Evolutionary conservation across 495 filamentous ascomycete species (phyloP), one percentile per base, ranked within the genome.

Genomic region (Talaromyces trachyspermus): DNA sequence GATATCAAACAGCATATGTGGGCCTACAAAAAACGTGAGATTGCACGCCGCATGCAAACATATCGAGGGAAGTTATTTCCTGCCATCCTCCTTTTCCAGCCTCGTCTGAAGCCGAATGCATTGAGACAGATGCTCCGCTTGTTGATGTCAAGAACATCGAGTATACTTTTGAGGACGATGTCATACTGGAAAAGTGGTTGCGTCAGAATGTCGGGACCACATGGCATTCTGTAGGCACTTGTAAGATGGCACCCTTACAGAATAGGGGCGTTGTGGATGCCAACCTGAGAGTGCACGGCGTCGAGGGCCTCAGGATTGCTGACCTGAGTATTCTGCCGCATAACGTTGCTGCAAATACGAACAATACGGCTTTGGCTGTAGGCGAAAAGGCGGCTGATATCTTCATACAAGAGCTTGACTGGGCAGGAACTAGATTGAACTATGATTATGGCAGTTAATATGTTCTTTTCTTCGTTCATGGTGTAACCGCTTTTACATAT

Each of bases 311-410:
- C 42, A 58, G 76, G 0, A 75, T 84, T 2, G 75, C 77, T 0
- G 78, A 76, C 51, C 72, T 77, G 0, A 60, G 69, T 23, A 54
- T 81, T 19, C 71, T 72, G 44, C 74, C 77, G 2, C 62, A 66
- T 50, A 83, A 83, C 54, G 74, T 84, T 1, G 77, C 51, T 11
- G 74, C 75, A 6, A 85, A 85, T 54, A 83, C 79, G 3, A 71
- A 73, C 45, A 81, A 79, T 50, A 79, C 74, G 2, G 80, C 79
- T 1, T 55, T 84, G 50, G 52, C 72, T 27, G 59, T 84, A 29
- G 79, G 78, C 7, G 79, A 84, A 62, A 82, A 75, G 63, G 79
- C 70, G 14, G 79, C 80, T 1, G 68, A 72, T 38, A 74, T 84
- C 19, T 65, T 78, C 54, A 70, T 70, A 3, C 12, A 35, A 15